These are phyloP conservation scores for Senna tora DNA, from an alignment of 306 rosid genomes.

Conservation along the genomic window DNA sequence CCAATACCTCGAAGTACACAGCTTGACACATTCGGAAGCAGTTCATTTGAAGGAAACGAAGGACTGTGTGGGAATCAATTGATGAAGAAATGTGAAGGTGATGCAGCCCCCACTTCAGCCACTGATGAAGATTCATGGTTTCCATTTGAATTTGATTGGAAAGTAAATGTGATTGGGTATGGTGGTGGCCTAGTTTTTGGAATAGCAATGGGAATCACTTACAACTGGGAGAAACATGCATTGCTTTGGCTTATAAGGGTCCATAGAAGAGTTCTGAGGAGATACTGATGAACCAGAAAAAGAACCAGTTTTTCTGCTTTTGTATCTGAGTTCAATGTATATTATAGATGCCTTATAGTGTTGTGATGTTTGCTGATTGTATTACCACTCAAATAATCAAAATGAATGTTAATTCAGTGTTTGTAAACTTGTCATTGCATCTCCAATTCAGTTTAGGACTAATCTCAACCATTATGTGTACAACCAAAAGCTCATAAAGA, in stretches of 20 bases:
- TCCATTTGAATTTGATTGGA: not conserved
- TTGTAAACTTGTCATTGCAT: not conserved
- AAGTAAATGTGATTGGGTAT: conserved; percentile 29
- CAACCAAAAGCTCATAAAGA: no score
- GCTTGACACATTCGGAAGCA: conserved; percentile 5
- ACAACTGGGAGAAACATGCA: not conserved
- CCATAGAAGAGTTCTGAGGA: not conserved
- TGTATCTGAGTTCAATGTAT: no score
- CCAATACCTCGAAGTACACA: conserved; percentile 34
- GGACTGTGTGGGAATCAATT: conserved; percentile 37
- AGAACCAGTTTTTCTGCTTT: no score
- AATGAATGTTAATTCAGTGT: not conserved
- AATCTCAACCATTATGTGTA: no score
- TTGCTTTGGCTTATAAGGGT: not conserved
- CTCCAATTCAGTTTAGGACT: no score
- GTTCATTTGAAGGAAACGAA: conserved; percentile 35
- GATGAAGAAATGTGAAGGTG: conserved; percentile 10
- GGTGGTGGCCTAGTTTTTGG: conserved; percentile 35
- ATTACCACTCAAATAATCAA: not conserved
- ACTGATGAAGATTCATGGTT: conserved; percentile 12
- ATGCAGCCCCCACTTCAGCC: not conserved
- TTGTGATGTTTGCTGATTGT: not conserved
- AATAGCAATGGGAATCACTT: conserved; percentile 16
- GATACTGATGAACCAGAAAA: no score
- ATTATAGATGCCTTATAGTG: no score